Evolutionary conservation across 129 eudicot species (phyloP).

Genomic region (Lactuca sativa): DNA sequence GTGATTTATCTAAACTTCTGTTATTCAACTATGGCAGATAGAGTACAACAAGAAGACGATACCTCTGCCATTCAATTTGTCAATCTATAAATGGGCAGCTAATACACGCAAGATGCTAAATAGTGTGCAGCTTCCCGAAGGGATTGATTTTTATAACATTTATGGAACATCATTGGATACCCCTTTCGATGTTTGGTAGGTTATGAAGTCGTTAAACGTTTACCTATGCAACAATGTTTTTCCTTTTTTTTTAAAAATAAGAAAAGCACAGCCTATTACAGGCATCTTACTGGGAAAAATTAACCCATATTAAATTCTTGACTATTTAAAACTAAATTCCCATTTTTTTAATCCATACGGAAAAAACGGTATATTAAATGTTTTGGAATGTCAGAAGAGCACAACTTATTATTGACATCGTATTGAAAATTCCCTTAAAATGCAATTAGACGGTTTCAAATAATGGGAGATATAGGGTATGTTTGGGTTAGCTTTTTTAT

Average conservation of each 20-base stretch:
- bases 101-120: constrained; percentile 72
- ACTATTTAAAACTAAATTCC: too few species aligned
- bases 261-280: too few species aligned
- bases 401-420: too few species aligned
- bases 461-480: too few species aligned
- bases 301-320: too few species aligned
- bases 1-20: neutral
- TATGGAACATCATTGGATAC: constrained; percentile 80
- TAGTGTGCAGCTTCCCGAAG: constrained; percentile 59
- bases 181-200: constrained; percentile 95
- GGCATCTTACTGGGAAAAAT: too few species aligned
- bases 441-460: too few species aligned
- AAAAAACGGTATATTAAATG: too few species aligned
- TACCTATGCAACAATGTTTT: neutral
- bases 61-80: constrained; percentile 71
- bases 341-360: too few species aligned
- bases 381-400: too few species aligned
- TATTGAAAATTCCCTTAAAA: too few species aligned
- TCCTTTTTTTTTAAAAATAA: neutral
- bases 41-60: constrained; percentile 57
- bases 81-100: constrained; percentile 76
- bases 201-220: constrained; percentile 2
- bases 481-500: too few species aligned
- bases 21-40: constrained; percentile 47
- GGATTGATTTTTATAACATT: constrained; percentile 73